Conservation (phyloP, 1,139 yeast genomes). For the Lipomyces yarrowii region DNA sequence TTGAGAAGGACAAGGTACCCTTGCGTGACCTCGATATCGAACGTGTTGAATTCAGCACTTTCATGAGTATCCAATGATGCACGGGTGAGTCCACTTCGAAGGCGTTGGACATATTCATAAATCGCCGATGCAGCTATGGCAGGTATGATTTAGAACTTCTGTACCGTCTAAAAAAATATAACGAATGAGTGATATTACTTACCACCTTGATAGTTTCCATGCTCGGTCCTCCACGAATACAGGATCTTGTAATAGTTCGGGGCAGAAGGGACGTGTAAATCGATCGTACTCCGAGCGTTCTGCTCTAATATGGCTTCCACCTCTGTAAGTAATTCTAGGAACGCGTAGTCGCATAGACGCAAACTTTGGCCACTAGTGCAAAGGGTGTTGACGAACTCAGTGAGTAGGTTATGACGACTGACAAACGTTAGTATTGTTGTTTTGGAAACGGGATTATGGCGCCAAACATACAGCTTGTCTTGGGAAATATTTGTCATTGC, state of each 20-base stretch:
- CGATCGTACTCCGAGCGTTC: conserved; percentile 22
- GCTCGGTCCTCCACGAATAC: conserved; percentile 31
- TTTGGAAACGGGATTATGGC: not conserved
- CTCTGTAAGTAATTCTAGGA: conserved; percentile 28
- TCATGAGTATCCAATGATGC: not conserved
- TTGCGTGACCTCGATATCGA: conserved; percentile 30
- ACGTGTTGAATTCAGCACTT: conserved; percentile 13
- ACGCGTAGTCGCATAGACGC: conserved; percentile 29
- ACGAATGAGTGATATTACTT: not conserved
- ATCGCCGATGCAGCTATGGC: conserved; percentile 25
- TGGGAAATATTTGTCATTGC: conserved; percentile 11
- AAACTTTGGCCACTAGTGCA: conserved; percentile 16
- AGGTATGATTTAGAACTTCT: not conserved
- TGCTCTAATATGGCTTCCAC: conserved; percentile 29
- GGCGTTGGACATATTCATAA: conserved; percentile 30
- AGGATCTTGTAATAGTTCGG: conserved; percentile 31
- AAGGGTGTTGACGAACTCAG: conserved; percentile 13
- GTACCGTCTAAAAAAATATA: not conserved
- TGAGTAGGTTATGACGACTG: conserved; percentile 12
- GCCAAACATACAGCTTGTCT: conserved; percentile 7
- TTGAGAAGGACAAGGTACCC: conserved; percentile 31
- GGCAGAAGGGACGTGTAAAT: conserved; percentile 4
- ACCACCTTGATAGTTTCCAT: conserved; percentile 28
- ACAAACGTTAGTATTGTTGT: not conserved
- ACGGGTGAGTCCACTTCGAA: conserved; percentile 22